phyloP scores from a whole-genome alignment of 129 eudicot species.

The Saposhnikovia divaricata region DNA sequence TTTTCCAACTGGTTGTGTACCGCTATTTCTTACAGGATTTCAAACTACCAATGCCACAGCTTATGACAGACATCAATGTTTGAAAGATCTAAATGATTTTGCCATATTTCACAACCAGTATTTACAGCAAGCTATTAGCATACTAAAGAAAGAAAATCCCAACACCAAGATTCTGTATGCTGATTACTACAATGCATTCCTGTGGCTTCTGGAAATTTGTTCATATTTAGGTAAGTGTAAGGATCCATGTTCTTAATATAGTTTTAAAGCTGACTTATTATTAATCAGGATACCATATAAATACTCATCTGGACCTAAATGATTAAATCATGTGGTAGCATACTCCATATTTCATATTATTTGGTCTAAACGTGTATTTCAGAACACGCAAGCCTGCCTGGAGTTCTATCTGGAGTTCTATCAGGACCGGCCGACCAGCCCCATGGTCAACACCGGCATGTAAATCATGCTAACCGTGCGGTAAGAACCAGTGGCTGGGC shows the following conservation, averaged over 20 bases:
- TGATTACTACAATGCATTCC: conserved; percentile 22
- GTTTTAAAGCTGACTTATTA: too few species aligned
- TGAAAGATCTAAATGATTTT: conserved; percentile 8
- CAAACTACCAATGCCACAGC: neutral
- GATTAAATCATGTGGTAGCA: neutral
- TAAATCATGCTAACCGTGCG: too few species aligned
- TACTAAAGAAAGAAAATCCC: conserved; percentile 3
- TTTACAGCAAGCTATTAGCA: conserved; percentile 6
- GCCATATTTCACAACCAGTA: conserved; percentile 8
- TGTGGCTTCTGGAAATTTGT: conserved; percentile 7
- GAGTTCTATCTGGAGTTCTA: too few species aligned
- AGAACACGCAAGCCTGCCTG: too few species aligned
- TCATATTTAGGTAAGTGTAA: conserved; percentile 6
- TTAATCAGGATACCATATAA: neutral
- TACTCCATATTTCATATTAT: neutral
- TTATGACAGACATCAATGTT: conserved; percentile 10
- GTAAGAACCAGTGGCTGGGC: too few species aligned
- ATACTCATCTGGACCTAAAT: neutral
- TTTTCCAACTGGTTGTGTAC: conserved; percentile 15
- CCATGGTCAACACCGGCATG: too few species aligned
- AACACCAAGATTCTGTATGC: conserved; percentile 12
- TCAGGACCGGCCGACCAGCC: too few species aligned
- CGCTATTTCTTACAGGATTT: conserved; percentile 3
- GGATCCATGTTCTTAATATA: neutral
- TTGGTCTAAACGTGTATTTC: too few species aligned